phyloP scores from a whole-genome alignment of 306 rosid species.

The Amphicarpaea edgeworthii region DNA sequence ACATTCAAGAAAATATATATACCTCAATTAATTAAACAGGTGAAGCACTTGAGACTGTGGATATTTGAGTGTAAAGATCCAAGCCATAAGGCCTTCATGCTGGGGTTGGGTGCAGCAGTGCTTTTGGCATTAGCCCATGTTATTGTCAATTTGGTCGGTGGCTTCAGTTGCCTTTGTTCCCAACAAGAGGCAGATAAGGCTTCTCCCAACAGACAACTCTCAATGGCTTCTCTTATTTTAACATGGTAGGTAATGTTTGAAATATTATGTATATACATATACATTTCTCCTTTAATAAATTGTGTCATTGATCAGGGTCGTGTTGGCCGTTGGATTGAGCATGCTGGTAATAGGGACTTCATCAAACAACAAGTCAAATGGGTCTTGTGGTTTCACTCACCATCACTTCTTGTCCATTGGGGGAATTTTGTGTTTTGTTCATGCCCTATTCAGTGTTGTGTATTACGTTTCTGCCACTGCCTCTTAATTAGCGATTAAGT shows the following conservation, averaged over 20 bases:
- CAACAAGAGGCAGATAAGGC: constrained; percentile 72
- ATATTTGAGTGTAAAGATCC: constrained; percentile 96
- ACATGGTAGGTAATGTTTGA: no score
- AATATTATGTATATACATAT: no score
- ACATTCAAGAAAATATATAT: background rate
- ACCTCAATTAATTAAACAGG: constrained; percentile 52
- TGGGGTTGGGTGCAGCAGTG: constrained; percentile 78
- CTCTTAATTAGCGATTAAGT: constrained; percentile 50
- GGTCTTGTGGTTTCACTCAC: constrained; percentile 92
- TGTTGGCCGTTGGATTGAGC: constrained; percentile 79
- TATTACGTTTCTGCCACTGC: constrained; percentile 83
- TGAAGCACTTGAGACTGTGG: constrained; percentile 81
- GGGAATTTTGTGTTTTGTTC: constrained; percentile 91
- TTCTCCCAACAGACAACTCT: constrained; percentile 75
- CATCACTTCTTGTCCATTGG: constrained; percentile 95
- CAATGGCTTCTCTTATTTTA: constrained; percentile 77
- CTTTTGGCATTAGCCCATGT: constrained; percentile 79
- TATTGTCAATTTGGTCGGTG: constrained; percentile 77
- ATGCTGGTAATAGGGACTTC: constrained; percentile 87
- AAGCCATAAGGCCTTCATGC: constrained; percentile 78
- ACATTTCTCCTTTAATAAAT: background rate
- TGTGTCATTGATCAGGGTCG: constrained; percentile 64
- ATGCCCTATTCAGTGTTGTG: constrained; percentile 76
- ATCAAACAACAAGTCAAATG: constrained; percentile 76
- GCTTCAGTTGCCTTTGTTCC: constrained; percentile 80